Evolutionary conservation across 2,329 filamentous ascomycete genomes (phyloP), one percentile per base, ranked within the genome.

Genomic region (Esteya vermicola): DNA sequence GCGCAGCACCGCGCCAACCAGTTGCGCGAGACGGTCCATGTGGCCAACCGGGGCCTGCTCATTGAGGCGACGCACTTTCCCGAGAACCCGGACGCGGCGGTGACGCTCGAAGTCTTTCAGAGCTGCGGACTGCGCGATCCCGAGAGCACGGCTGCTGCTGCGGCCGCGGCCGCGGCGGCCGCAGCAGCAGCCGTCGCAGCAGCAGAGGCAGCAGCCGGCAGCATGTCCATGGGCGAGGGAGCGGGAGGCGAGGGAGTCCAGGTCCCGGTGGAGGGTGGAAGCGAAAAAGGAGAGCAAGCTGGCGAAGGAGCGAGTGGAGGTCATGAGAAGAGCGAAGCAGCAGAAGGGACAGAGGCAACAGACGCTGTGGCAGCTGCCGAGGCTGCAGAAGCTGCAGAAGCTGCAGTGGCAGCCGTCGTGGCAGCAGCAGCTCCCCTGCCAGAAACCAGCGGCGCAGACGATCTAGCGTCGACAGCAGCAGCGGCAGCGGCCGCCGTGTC

Each of bases 31-130:
- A 60, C 66, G 6, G 58, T 72, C 26, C 57, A 63, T 30, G 59
- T 78, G 32, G 56, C 60, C 23, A 67, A 64, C 44, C 60, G 65
- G 13, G 67, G 66, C 25, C 59, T 69, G 32, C 45, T 63, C 31
- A 67, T 79, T 20, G 67, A 78, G 43, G 71, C 66, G 2, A 73
- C 71, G 0, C 73, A 78, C 39, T 79, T 81, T 39, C 69, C 70
- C 0, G 53, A 45, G 43, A 50, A 43, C 35, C 47, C 44, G 18
- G 36, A 32, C 38, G 65, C 40, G 58, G 60, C 0, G 3, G 62
- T 68, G 16, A 57, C 57, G 32, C 64, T 70, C 26, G 56, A 63
- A 27, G 60, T 64, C n/a, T 46, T 63, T 6, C 59, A 63, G 42
- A 59, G 58, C 43, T 54, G 54, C 30, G 54, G 54, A 4, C 53